Evolutionary conservation across 192 early-diverging fungal species (phyloP), one percentile per base, ranked within the genome.

Genomic region (Gigaspora rosea): DNA sequence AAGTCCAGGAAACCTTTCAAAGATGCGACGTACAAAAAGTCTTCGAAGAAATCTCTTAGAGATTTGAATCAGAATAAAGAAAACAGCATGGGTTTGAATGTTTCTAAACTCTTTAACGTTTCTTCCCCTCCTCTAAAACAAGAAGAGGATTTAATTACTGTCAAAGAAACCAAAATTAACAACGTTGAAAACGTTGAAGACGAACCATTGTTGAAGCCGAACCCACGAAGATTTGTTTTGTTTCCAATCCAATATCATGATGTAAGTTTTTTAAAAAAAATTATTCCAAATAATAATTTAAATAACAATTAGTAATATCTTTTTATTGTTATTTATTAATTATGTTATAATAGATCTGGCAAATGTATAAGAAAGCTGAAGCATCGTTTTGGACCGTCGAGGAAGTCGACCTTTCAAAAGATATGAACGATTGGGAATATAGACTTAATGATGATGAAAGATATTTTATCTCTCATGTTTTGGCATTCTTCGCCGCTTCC

Each of bases 301-400:
- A 35, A 35, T 61, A 3, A 8, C 64, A 11, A 57, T 18, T 50
- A 12, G 12, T 22, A 13, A 1, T 13, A n/a, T 47, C 46, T 58
- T 7, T n/a, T 47, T 15, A 61, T 57, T 62, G 27, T 73, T 58
- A 51, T 9, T 41, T 46, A 15, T 47, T 22, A 46, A 46, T 61
- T 11, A 22, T 15, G 32, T 71, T 2, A 58, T 50, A 16, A 36
- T 57, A 91, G 90, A 91, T 96, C 79, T 97, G 96, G 96, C 90
- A 96, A 78, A 94, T 96, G 91, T 96, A 98, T 91, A 96, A 98
- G 82, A 98, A 98, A 84, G 95, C 95, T 79, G 95, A 96, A 80
- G 96, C 96, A 3, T 95, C 95, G 10, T 96, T 96, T 88, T 98
- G 96, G 96, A 96, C 95, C 0, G 96, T 94, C 16, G 96, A 97